Evolutionary conservation across 1,284 basidiomycete genomes (phyloP), one percentile per base, ranked within the genome.

Genomic region (Cutaneotrichosporon sp.): DNA sequence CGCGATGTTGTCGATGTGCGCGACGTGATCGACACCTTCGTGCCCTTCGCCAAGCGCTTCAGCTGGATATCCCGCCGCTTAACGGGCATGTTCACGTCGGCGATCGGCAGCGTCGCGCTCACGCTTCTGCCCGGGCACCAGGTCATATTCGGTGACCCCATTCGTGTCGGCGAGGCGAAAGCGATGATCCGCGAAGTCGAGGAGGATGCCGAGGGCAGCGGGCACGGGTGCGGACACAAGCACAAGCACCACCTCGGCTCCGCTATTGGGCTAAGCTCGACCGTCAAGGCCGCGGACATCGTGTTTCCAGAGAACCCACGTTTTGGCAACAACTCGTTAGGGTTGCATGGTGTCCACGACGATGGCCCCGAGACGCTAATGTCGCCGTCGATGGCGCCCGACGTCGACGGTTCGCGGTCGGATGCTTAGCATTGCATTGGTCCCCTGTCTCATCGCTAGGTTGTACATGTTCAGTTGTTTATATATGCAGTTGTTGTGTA

Each of bases 1-100:
- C 70, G 78, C 31, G 78, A 80, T 59, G 59, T 71, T 3, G 68
- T 80, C 45, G 77, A 79, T 59, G 60, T 80, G 11, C 67, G 72
- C 53, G 76, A 80, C 56, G 63, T 72, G 10, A 67, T 76, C 49
- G 77, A 80, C 62, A 72, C 72, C 7, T 66, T 80, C 38, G 74
- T 80, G 6, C 78, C 78, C 3, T 75, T 80, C 54, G 76, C 74
- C 60, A 76, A 73, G 57, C 66, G 72, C 14, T 49, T 76, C 47
- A 67, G 62, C 25, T 73, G 73, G 69, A 47, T 76, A 18, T 71
- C 72, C 0, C 46, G 74, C 4, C 69, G 70, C 9, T 4, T 76
- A 6, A 67, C 69, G 1, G 76, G 76, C 8, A 49, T 74, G 5
- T 60, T 75, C 13, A 66, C 68, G 5, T 67, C 69, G 20, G 63